A percentile compares a stretch with the other conserved stretches of the same genome.
Conservation (phyloP, 805 yeast species). For the Spathaspora arborariae region DNA sequence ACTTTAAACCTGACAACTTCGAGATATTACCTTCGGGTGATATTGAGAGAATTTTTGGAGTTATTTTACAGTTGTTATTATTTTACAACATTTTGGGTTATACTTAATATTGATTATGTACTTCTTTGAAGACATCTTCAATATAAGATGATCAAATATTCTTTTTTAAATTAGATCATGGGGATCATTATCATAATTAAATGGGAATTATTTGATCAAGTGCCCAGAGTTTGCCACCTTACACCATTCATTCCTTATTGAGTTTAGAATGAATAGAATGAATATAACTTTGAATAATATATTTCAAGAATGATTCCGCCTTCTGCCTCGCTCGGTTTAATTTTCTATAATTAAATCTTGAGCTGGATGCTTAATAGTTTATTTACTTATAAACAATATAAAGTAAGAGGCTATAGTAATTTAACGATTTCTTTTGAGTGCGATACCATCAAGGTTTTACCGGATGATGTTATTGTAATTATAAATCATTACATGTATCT, state of each 20-base stretch:
- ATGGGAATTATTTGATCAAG: background rate
- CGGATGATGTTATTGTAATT: constrained; percentile 46
- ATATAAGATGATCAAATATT: background rate
- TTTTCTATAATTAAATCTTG: constrained; percentile 32
- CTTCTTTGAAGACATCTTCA: constrained; percentile 34
- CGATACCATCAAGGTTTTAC: constrained; percentile 37
- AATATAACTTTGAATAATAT: no score
- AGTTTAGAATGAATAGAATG: no score
- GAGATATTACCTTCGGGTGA: constrained; percentile 45
- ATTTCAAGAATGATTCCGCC: no score
- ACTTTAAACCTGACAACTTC: constrained; percentile 92
- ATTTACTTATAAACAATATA: background rate
- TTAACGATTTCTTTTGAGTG: constrained; percentile 42
- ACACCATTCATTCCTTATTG: no score
- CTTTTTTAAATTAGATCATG: background rate
- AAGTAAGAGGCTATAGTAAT: constrained; percentile 38
- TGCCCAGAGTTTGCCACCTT: no score
- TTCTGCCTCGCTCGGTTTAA: constrained; percentile 47
- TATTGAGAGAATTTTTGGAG: constrained; percentile 77
- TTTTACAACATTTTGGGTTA: background rate
- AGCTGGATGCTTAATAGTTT: constrained; percentile 35
- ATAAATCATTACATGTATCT: constrained; percentile 33
- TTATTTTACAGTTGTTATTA: background rate
- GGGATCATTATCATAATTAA: background rate
- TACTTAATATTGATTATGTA: constrained; percentile 7